Evolutionary conservation across 768 basidiomycete genomes (phyloP), one percentile per base, ranked within the genome.

Genomic region (Pilatotrama ljubarskyi): DNA sequence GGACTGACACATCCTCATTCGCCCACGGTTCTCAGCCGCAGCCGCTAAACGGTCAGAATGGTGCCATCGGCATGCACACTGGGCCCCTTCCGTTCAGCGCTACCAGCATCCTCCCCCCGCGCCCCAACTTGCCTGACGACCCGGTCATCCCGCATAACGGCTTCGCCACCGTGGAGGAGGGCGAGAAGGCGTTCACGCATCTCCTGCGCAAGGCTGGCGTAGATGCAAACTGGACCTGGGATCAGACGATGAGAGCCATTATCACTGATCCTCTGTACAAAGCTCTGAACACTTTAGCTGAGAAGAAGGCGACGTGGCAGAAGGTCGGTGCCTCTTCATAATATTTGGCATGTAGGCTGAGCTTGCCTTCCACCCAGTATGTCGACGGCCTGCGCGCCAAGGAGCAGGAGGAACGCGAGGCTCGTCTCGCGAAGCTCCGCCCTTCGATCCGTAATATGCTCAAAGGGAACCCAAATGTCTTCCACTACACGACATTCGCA

Each of bases 221-320:
- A 42, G 92, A 93, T 74, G 86, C 90, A 44, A 87, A 82, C 64
- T 98, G 93, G 91, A 93, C 93, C 36, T 99, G 97, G 97, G 97
- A 99, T 73, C 87, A 92, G 77, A 94, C 95, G 52, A 97, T 98
- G 92, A 84, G 95, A 71, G 90, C 93, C 68, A 94, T 97, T 74
- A 96, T 99, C 75, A 98, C 94, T 67, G 96, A 98, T 78, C 96
- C 97, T 43, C 75, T 97, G 64, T 99, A 98, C 78, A 95, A 93
- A 77, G 90, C 94, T 43, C 80, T 99, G 61, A 91, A 90, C 70
- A 93, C 90, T 44, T 81, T 98, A 48, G 93, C 93, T 15, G 95
- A 99, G 76, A 95, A 95, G 78, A 98, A 97, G 77, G 79, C 86
- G 55, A 85, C 88, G 55, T 99, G 92, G 84, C 92, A 95, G 75